Base-by-base conservation (phyloP, 148 eudicot genomes). In the Camellia lanceoleosa region DNA sequence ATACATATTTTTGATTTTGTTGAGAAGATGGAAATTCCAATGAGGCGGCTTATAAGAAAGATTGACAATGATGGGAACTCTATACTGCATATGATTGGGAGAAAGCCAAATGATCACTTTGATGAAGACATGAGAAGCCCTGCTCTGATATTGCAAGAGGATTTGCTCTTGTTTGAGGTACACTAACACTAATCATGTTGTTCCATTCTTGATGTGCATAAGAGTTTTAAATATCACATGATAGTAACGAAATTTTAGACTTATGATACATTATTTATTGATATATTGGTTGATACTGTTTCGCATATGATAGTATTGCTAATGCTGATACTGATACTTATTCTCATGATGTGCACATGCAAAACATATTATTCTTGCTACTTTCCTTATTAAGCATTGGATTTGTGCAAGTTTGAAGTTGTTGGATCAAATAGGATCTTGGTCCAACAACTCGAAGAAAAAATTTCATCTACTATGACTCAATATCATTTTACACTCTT, bases 81-180 rank as follows among this genome's bases (percentile, higher is more conserved):
- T 1, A 30, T 64, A 7, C 68, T 64, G 0, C 71, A 68, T 7
- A 68, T 68, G 71, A 51, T 68, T 68, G 71, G 71, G 19, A 13
- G 2, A 13, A 68, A 42, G 71, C 51, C 69, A 2, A 11, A 66
- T 8, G 3, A 66, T 9, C 23, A 20, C 3, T 2, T 8, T 5
- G 44, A 3, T 38, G 19, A 10, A 15, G 8, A 13, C 7, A 14
- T 43, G 19, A 18, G 19, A 68, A 43, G 51, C 19, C 72, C 51
- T 42, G 72, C 52, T 44, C 9, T 68, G 51, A 44, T 10, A 30
- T 8, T 67, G 15, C 70, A 41, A 11, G 46, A 67, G 70, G 46
- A 67, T 18, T 67, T 67, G 70, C 46, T 67, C 70, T 67, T 67
- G 72, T 68, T 68, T 43, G 72, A 68, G 72, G 72, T 68, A 5